Evolutionary conservation across 768 basidiomycete genomes (phyloP).

Genomic region (Auriscalpium vulgare): DNA sequence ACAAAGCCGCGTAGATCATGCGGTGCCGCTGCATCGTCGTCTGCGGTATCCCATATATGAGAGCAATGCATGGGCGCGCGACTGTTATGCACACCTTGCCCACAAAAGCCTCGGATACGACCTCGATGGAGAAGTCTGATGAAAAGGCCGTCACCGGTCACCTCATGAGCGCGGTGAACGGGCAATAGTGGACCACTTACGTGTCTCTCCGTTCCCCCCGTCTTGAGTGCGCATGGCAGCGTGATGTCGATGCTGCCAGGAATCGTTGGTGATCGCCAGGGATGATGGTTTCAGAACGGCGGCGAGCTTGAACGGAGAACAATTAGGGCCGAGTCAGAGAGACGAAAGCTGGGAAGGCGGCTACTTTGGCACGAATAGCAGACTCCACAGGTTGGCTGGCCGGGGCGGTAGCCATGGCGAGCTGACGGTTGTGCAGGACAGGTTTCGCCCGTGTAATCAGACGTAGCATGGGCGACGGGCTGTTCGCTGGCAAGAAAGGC

Average conservation of each 20-base stretch:
- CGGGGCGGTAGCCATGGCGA: constrained; percentile 11
- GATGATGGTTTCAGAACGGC: constrained; percentile 51
- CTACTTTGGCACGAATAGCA: constrained; percentile 18
- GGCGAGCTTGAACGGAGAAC: constrained; percentile 42
- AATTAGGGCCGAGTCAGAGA: constrained; percentile 2
- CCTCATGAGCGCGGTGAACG: neutral
- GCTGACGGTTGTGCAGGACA: constrained; percentile 15
- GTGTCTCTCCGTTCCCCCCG: constrained; percentile 69
- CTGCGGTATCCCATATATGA: constrained; percentile 28
- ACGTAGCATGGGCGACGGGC: constrained; percentile 2
- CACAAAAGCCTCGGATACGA: constrained; percentile 65
- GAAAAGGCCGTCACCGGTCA: neutral
- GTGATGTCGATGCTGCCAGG: constrained; percentile 81
- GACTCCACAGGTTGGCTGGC: constrained; percentile 10
- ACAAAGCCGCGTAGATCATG: constrained; percentile 64
- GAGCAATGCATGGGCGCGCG: neutral
- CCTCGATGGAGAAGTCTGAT: constrained; percentile 68
- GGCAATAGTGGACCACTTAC: constrained; percentile 38
- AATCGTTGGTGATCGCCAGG: constrained; percentile 71
- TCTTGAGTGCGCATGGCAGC: constrained; percentile 67
- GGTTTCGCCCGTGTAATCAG: constrained; percentile 10
- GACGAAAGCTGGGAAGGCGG: neutral
- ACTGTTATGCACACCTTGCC: constrained; percentile 49
- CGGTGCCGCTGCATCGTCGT: constrained; percentile 75
- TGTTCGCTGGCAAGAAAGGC: neutral